A percentile compares a stretch with the other conserved stretches of the same genome.
Conservation (phyloP, 257 asterid species). For the Nicotiana noctiflora region DNA sequence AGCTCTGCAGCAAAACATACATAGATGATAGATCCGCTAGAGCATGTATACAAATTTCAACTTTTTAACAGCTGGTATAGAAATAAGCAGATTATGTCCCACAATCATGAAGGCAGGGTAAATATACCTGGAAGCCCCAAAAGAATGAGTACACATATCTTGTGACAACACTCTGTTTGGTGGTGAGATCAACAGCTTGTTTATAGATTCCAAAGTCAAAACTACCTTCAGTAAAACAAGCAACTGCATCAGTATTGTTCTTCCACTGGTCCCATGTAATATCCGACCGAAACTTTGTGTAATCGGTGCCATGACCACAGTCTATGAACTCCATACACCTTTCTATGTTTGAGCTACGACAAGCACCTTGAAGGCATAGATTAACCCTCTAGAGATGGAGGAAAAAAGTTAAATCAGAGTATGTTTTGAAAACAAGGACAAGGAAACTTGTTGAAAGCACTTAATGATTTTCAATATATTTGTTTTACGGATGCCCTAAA, state of each 20-base stretch:
- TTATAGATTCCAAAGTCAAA: slow-evolving; percentile 63
- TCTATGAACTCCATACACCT: slow-evolving; percentile 49
- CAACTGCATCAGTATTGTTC: slow-evolving; percentile 39
- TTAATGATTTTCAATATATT: not conserved
- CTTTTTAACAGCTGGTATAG: not conserved
- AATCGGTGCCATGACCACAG: slow-evolving; percentile 50
- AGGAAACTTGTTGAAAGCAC: slow-evolving; percentile 4
- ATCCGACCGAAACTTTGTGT: slow-evolving; percentile 6
- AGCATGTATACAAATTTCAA: not conserved
- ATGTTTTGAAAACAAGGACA: slow-evolving; percentile 1
- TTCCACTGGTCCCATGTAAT: slow-evolving; percentile 47
- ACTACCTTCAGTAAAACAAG: slow-evolving; percentile 50
- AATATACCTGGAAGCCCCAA: slow-evolving; percentile 97
- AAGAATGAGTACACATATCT: slow-evolving; percentile 79
- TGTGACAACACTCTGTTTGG: slow-evolving; percentile 25
- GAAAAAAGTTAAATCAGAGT: not conserved
- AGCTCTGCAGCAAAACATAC: not conserved
- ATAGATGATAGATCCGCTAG: not conserved
- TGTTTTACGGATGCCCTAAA: not conserved
- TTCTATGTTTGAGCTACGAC: slow-evolving; percentile 26
- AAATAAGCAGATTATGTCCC: not conserved
- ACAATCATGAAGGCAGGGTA: not conserved
- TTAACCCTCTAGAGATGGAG: slow-evolving; percentile 62
- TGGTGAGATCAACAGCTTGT: slow-evolving; percentile 56
- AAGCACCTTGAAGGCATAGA: slow-evolving; percentile 72